phyloP scores from a whole-genome alignment of 1,139 yeast species.

The Martiniozyma asiatica region DNA sequence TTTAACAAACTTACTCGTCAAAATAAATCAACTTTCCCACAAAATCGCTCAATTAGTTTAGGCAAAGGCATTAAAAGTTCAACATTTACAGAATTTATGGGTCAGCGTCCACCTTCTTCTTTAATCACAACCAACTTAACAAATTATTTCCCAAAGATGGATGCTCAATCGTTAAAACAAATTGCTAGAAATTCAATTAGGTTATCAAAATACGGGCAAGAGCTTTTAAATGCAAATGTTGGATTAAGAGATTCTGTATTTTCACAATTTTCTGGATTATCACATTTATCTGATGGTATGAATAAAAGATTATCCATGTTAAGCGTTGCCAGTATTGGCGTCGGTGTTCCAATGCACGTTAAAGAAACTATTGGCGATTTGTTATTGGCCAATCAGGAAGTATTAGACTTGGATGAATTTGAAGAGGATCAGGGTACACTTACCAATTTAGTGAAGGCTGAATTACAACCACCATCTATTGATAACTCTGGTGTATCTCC shows the following conservation, averaged over 20 bases:
- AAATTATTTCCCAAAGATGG: conserved; percentile 85
- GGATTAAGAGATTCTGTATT: conserved; percentile 14
- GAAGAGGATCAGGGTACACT: conserved; percentile 32
- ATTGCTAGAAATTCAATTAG: conserved; percentile 75
- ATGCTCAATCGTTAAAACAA: conserved; percentile 57
- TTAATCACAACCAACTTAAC: conserved; percentile 80
- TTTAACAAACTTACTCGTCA: conserved; percentile 37
- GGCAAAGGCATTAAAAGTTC: conserved; percentile 2
- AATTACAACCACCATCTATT: not conserved
- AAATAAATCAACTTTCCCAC: not conserved
- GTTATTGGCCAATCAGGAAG: conserved; percentile 33
- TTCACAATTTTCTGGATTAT: conserved; percentile 10
- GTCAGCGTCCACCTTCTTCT: conserved; percentile 90
- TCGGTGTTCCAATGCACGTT: conserved; percentile 15
- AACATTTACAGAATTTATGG: conserved; percentile 46
- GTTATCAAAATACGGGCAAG: conserved; percentile 20
- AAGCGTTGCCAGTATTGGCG: conserved; percentile 15
- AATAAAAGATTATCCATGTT: conserved; percentile 20
- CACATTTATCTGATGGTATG: too few species aligned
- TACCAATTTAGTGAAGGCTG: conserved; percentile 2
- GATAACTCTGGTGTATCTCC: not conserved
- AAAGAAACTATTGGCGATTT: conserved; percentile 52
- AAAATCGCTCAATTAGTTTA: too few species aligned
- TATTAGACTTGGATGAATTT: not conserved
- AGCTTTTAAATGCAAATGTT: conserved; percentile 7